Evolutionary conservation across 441 rosid species (phyloP).

Genomic region (Lepidium campestre): DNA sequence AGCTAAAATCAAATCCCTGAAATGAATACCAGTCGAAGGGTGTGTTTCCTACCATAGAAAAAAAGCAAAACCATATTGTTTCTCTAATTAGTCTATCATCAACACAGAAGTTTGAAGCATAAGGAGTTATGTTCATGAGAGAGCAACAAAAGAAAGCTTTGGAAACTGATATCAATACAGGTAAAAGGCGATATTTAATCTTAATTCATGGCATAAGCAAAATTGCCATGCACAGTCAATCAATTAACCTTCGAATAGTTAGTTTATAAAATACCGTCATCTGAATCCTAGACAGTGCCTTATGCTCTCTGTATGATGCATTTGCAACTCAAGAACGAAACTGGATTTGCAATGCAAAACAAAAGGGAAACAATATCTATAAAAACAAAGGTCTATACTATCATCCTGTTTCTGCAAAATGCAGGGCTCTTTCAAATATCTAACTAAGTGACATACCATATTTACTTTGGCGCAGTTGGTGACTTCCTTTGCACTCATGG

Average conservation of each 20-base stretch:
- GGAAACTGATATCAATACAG: background rate
- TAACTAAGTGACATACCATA: conserved; percentile 53
- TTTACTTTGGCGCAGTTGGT: conserved; percentile 82
- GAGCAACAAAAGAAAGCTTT: background rate
- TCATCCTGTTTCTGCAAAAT: background rate
- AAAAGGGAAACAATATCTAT: background rate
- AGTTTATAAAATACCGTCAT: background rate
- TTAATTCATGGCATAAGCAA: background rate
- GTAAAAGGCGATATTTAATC: background rate
- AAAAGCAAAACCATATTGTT: background rate
- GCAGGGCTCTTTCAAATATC: background rate
- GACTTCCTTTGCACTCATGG: conserved; percentile 88
- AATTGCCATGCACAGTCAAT: background rate
- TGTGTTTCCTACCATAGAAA: background rate
- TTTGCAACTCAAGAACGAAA: background rate
- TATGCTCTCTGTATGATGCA: background rate
- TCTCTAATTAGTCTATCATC: background rate
- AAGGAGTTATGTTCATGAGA: background rate
- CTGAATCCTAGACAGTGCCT: background rate
- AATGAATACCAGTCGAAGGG: background rate
- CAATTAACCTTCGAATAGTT: background rate
- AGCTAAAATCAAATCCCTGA: conserved; percentile 5
- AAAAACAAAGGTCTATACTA: background rate
- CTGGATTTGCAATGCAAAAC: background rate
- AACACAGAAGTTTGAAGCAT: background rate